phyloP scores from a whole-genome alignment of 805 yeast species.

The Sungouiozyma ichnusensis region DNA sequence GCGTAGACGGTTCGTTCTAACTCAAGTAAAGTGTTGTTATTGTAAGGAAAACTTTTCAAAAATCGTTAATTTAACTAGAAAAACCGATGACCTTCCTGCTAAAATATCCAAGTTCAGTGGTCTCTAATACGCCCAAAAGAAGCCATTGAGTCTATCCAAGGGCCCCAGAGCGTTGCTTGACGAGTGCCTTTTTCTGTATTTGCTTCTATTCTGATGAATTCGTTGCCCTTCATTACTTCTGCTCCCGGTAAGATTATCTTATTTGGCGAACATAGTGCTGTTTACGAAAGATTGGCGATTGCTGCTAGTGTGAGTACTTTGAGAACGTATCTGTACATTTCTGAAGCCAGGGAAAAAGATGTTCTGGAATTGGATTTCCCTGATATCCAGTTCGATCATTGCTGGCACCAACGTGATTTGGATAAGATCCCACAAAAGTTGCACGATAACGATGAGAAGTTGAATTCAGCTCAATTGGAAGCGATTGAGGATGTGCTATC shows the following conservation, averaged over 20 bases:
- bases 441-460: neutral
- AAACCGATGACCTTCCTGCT: too few species aligned
- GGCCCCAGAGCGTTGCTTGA: too few species aligned
- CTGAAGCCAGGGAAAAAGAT: constrained; percentile 32
- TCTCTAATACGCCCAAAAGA: too few species aligned
- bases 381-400: constrained; percentile 56
- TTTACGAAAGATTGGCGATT: constrained; percentile 83
- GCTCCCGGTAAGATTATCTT: constrained; percentile 96
- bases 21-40: too few species aligned
- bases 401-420: constrained; percentile 39
- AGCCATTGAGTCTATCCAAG: too few species aligned
- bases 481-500: neutral
- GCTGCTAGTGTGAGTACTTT: constrained; percentile 82
- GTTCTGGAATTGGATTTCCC: constrained; percentile 65
- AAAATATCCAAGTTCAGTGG: too few species aligned
- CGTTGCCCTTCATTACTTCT: constrained; percentile 59
- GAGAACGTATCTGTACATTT: constrained; percentile 68
- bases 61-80: too few species aligned
- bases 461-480: neutral
- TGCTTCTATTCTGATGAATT: too few species aligned
- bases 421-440: neutral
- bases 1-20: too few species aligned
- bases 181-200: too few species aligned
- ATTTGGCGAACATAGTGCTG: constrained; percentile 96
- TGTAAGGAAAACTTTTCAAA: too few species aligned